Conservation (phyloP, 306 rosid species). For the Abrus precatorius region DNA sequence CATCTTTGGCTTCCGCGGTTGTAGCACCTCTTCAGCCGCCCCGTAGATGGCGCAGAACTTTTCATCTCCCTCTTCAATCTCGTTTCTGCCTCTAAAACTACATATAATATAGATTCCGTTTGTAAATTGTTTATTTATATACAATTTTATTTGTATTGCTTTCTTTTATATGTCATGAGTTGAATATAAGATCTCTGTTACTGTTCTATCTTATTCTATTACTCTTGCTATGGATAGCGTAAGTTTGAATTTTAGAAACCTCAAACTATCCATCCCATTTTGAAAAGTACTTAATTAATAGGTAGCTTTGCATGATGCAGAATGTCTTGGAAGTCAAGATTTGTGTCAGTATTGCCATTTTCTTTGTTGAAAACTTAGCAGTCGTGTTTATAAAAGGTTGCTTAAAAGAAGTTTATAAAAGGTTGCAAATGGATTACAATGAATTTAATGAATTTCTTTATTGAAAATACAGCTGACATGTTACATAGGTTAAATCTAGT, state of each 20-base stretch:
- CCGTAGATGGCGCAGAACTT: slow-evolving; percentile 7
- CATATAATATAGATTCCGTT: background rate
- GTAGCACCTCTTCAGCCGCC: slow-evolving; percentile 15
- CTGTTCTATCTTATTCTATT: background rate
- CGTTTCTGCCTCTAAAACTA: background rate
- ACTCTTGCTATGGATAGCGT: background rate
- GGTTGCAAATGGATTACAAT: no score
- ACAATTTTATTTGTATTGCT: background rate
- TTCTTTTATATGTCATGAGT: background rate
- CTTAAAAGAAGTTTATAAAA: no score
- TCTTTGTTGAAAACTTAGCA: background rate
- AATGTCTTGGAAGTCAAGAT: background rate
- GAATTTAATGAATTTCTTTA: no score
- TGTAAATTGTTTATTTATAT: background rate
- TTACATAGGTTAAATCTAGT: no score
- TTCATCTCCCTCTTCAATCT: background rate
- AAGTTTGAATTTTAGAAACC: background rate
- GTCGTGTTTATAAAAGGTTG: no score
- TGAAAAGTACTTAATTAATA: background rate
- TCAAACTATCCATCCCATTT: slow-evolving; percentile 2
- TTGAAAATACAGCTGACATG: background rate
- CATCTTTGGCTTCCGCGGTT: slow-evolving; percentile 13
- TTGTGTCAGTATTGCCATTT: no score
- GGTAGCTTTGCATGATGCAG: background rate
- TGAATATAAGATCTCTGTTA: background rate